Conservation (phyloP, 176 grass and related monocot species). For the Zoysia japonica region DNA sequence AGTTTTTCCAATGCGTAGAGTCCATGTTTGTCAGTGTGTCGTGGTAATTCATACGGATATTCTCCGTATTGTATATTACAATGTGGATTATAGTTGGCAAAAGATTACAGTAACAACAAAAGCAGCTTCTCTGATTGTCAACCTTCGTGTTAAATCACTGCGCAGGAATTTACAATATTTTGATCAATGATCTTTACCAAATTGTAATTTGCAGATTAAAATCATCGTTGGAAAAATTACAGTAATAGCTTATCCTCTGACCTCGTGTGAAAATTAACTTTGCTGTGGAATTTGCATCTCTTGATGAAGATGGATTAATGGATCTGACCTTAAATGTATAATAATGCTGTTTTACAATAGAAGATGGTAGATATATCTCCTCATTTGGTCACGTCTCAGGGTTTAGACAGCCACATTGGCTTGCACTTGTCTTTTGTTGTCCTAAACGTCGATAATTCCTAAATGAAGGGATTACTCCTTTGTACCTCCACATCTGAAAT, state of each 20-base stretch:
- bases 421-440: too few relatives aligned
- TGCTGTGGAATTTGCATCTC: not conserved
- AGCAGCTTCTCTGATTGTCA: slow-evolving; percentile 5
- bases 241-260: not conserved
- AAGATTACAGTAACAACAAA: slow-evolving; percentile 20
- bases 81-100: slow-evolving; percentile 40
- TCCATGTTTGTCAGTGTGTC: slow-evolving; percentile 1
- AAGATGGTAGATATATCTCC: too few relatives aligned
- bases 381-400: too few relatives aligned
- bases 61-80: slow-evolving; percentile 53
- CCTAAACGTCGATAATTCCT: too few relatives aligned
- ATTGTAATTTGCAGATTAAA: slow-evolving; percentile 49
- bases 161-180: not conserved
- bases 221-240: slow-evolving; percentile 31
- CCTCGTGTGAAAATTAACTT: not conserved
- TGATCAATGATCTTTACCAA: not conserved
- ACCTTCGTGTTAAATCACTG: not conserved
- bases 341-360: too few relatives aligned
- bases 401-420: too few relatives aligned
- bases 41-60: slow-evolving; percentile 19
- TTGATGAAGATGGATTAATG: not conserved
- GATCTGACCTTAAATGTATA: not conserved
- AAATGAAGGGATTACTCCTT: too few relatives aligned
- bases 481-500: too few relatives aligned
- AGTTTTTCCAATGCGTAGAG: slow-evolving; percentile 46